Conservation (phyloP, 208 protist genomes). For the Endotrypanum monterogeii region DNA sequence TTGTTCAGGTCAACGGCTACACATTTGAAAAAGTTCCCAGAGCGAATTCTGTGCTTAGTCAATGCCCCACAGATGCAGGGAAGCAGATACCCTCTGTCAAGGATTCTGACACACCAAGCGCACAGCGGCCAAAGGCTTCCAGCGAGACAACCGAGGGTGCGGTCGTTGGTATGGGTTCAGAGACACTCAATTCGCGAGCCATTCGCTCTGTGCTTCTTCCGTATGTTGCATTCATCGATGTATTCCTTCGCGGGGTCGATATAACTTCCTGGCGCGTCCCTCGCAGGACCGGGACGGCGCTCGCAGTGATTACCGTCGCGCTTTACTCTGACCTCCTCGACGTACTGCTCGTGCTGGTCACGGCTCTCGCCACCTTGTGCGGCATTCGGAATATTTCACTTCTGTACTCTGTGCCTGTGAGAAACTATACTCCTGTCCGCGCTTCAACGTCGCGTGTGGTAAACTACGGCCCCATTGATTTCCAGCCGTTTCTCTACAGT, state of each 20-base stretch:
- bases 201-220: slow-evolving; percentile 79
- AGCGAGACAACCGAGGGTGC: not conserved
- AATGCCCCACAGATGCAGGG: not conserved
- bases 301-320: slow-evolving; percentile 47
- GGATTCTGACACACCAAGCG: slow-evolving; percentile 15
- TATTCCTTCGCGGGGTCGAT: slow-evolving; percentile 52
- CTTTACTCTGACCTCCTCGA: slow-evolving; percentile 57
- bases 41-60: slow-evolving; percentile 38
- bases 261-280: slow-evolving; percentile 67
- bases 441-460: slow-evolving; percentile 30
- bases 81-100: not conserved
- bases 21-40: slow-evolving; percentile 60
- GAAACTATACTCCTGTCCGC: slow-evolving; percentile 11
- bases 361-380: slow-evolving; percentile 38
- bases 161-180: slow-evolving; percentile 3
- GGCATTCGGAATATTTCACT: slow-evolving; percentile 50
- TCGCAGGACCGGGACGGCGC: slow-evolving; percentile 57
- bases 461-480: slow-evolving; percentile 16
- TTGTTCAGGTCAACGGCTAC: slow-evolving; percentile 65
- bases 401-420: slow-evolving; percentile 56
- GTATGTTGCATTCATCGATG: slow-evolving; percentile 72
- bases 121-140: slow-evolving; percentile 1
- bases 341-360: slow-evolving; percentile 44
- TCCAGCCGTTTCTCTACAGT: slow-evolving; percentile 70
- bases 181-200: slow-evolving; percentile 41